Conservation (phyloP, 2,329 filamentous ascomycete species). For the Scedosporium apiospermum region DNA sequence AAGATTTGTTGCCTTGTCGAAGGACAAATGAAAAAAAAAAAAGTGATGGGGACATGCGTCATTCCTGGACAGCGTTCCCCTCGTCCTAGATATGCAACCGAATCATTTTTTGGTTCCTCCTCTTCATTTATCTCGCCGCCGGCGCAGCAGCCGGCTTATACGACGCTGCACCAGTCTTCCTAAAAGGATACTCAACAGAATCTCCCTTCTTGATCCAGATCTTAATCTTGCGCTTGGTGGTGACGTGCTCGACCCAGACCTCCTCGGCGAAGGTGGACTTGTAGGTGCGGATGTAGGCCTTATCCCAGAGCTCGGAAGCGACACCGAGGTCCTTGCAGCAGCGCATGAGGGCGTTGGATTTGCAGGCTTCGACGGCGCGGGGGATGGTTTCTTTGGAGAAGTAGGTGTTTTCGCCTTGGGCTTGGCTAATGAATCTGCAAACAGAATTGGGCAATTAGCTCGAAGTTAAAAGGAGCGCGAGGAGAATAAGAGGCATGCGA, state of each 20-base stretch:
- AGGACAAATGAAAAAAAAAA: too few species aligned
- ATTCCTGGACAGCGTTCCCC: too few species aligned
- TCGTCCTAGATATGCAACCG: too few species aligned
- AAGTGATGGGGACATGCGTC: too few species aligned
- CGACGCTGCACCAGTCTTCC: slow-evolving; percentile 14
- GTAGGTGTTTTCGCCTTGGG: slow-evolving; percentile 89
- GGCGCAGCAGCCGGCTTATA: neutral
- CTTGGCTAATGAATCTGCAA: slow-evolving; percentile 75
- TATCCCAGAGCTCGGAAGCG: slow-evolving; percentile 94
- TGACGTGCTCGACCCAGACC: slow-evolving; percentile 79
- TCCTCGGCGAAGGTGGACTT: slow-evolving; percentile 66
- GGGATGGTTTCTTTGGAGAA: slow-evolving; percentile 85
- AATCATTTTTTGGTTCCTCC: neutral
- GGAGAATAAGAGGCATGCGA: neutral
- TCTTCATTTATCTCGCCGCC: neutral
- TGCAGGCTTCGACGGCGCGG: slow-evolving; percentile 91
- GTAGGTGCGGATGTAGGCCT: slow-evolving; percentile 77
- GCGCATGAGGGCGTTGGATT: slow-evolving; percentile 94
- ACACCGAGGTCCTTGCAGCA: slow-evolving; percentile 98
- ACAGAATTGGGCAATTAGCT: neutral
- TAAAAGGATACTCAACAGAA: slow-evolving; percentile 54
- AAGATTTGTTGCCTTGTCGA: too few species aligned
- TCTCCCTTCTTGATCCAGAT: slow-evolving; percentile 75
- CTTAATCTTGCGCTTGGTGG: slow-evolving; percentile 82
- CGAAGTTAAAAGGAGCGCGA: neutral